Conservation (phyloP, 805 yeast genomes). For the Starmerella khaoyaiensis region DNA sequence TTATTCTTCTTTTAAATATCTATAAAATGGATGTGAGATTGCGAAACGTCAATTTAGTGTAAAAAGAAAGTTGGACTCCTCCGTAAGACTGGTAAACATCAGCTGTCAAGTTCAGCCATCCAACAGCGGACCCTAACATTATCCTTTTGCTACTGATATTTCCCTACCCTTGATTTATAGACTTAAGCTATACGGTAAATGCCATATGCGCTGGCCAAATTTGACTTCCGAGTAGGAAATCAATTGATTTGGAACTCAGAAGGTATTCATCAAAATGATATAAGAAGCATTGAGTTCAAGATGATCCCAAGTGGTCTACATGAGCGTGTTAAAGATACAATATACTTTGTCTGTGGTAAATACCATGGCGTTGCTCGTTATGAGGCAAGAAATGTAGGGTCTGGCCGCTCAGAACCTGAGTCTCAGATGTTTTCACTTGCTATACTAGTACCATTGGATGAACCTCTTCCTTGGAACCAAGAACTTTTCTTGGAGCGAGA, state of each 20-base stretch:
- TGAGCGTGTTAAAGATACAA: slow-evolving; percentile 37
- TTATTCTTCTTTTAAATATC: too few species aligned
- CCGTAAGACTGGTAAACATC: too few species aligned
- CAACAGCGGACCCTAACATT: not conserved
- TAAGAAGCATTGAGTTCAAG: slow-evolving; percentile 45
- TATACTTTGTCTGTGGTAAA: slow-evolving; percentile 35
- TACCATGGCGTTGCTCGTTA: slow-evolving; percentile 20
- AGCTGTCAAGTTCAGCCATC: too few species aligned
- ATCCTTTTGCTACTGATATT: not conserved
- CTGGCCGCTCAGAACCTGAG: slow-evolving; percentile 9
- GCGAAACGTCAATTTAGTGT: too few species aligned
- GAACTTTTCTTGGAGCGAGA: slow-evolving; percentile 16
- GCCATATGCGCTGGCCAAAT: slow-evolving; percentile 37
- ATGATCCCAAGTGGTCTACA: slow-evolving; percentile 62
- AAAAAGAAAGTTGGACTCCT: too few species aligned
- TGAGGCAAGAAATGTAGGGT: slow-evolving; percentile 9
- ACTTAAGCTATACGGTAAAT: too few species aligned
- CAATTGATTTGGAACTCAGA: slow-evolving; percentile 35
- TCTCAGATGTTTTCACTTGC: slow-evolving; percentile 19
- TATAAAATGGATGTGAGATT: too few species aligned
- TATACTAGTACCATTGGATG: slow-evolving; percentile 14
- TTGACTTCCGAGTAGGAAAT: slow-evolving; percentile 42
- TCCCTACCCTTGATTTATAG: not conserved
- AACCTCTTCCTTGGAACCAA: slow-evolving; percentile 17
- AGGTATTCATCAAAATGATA: slow-evolving; percentile 17